A percentile compares a stretch with the other conserved stretches of the same genome.
Evolutionary conservation across 768 basidiomycete genomes (phyloP).

Genomic region (Leccinum arenicola): DNA sequence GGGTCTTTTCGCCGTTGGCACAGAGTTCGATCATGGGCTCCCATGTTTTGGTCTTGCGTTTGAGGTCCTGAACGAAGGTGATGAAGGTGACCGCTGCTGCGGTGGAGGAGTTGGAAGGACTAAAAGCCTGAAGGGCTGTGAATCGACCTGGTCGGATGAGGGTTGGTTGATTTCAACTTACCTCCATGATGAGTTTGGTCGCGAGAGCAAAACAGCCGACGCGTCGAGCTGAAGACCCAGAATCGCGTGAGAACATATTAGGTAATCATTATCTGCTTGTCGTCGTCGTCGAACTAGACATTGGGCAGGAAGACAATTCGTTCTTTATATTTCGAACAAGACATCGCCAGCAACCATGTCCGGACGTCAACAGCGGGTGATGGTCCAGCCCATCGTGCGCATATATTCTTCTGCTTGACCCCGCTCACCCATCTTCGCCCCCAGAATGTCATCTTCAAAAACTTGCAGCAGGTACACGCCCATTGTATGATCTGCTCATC

Average conservation of each 20-base stretch:
- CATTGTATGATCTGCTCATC: slow-evolving; percentile 3
- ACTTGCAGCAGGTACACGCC: slow-evolving; percentile 74
- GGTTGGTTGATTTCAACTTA: slow-evolving; percentile 3
- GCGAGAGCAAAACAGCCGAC: slow-evolving; percentile 15
- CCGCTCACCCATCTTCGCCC: slow-evolving; percentile 4
- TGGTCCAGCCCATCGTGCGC: slow-evolving; percentile 99
- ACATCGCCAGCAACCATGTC: slow-evolving; percentile 61
- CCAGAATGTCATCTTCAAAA: slow-evolving; percentile 98
- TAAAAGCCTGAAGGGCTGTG: slow-evolving; percentile 49
- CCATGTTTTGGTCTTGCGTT: slow-evolving; percentile 96
- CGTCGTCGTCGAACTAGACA: slow-evolving; percentile 1
- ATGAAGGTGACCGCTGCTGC: slow-evolving; percentile 98
- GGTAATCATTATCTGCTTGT: slow-evolving; percentile 12
- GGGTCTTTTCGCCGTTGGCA: slow-evolving; percentile 91
- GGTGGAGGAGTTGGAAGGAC: slow-evolving; percentile 86
- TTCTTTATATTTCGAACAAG: background rate
- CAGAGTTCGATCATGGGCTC: slow-evolving; percentile 94
- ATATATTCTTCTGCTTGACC: slow-evolving; percentile 46
- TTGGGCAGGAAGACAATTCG: too few species aligned
- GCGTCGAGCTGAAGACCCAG: slow-evolving; percentile 15
- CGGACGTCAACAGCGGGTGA: slow-evolving; percentile 90
- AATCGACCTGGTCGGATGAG: background rate
- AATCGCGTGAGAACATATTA: slow-evolving; percentile 22
- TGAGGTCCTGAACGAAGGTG: slow-evolving; percentile 98
- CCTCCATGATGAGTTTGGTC: slow-evolving; percentile 29